Evolutionary conservation across 306 rosid species (phyloP), one percentile per base, ranked within the genome.

Genomic region (Cucumis melo): DNA sequence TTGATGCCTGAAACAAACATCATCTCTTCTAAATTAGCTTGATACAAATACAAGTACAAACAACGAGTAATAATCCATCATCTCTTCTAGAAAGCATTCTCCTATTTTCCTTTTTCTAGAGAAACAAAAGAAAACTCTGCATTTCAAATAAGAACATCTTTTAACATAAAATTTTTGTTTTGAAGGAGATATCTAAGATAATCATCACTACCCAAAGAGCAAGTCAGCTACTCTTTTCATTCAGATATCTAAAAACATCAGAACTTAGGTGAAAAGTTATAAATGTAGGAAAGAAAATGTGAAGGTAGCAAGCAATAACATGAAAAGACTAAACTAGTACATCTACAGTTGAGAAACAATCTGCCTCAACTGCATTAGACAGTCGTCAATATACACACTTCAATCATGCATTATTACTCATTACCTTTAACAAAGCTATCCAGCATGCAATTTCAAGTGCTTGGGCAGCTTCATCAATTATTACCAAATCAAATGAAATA

Each of bases 371-470:
- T 42, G 21, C 57, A 44, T 24, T 23, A 21, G 19, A 44, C 56
- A 16, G 58, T 42, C 75, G 20, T 44, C 13, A 20, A 68, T 42
- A 68, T 24, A n/a, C 57, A 21, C 21, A 68, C 20, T 44, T 70
- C 10, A 13, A 74, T 32, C 6, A 51, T 73, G 44, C 46, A 6
- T 68, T 27, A 10, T 39, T 59, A 70, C 24, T 50, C 77, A 86
- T 83, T 85, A 94, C 99, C 96, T 94, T 94, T 76, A 94, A 86
- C 42, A 92, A 73, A 61, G 97, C 92, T 77, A 94, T 88, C 99
- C 97, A 92, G 83, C 99, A 94, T 71, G 96, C 93, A 60, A 94
- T 86, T 87, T 94, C 99, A 81, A 94, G 99, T 62, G 99, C 99
- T 88, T 90, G 97, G 79, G 99, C 99, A 82, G 99, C 97, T 89